phyloP scores from a whole-genome alignment of 306 rosid genomes.

The barrel medic (Medicago truncatula) region MtrunA17r5.0-ANR NC_053046.1:14522501-14523000 shows the following conservation, averaged over 20 bases:
- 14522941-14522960: no score
- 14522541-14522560: no score
- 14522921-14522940: not conserved
- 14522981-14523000: no score
- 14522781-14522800: conserved; percentile 39
- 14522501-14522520: no score
- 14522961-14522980: no score
- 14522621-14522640: not conserved
- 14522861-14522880: conserved; percentile 23
- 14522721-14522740: conserved; percentile 20
- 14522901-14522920: conserved; percentile 19
- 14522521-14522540: no score
- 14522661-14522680: conserved; percentile 30
- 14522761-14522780: conserved; percentile 10
- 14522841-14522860: conserved; percentile 17
- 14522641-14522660: conserved; percentile 27
- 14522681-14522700: conserved; percentile 12
- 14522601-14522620: conserved; percentile 23
- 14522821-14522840: not conserved
- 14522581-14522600: not conserved
- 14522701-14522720: conserved; percentile 33
- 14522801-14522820: conserved; percentile 37
- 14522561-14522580: no score
- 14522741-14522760: conserved; percentile 22
- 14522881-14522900: conserved; percentile 14